Evolutionary conservation across 129 eudicot genomes (phyloP), one percentile per base, ranked within the genome.

Genomic region (Apium graveolens): DNA sequence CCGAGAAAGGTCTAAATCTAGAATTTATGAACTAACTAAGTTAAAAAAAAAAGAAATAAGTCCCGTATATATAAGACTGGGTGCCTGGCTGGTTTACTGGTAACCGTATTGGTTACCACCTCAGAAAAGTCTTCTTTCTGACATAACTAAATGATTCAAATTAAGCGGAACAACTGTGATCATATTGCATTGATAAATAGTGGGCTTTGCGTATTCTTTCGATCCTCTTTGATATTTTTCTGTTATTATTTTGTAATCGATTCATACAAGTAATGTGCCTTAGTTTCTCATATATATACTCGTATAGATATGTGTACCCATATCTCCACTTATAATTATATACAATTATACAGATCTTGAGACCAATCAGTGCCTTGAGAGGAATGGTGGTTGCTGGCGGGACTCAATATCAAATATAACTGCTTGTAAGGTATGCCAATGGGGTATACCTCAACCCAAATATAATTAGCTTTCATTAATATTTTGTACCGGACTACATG

Each of bases 331-430:
- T 79, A 38, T 24, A 32, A 43, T 74, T 16, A 66, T 21, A 62
- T 65, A n/a, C 35, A 48, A 74, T 70, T n/a, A 20, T 69, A 79
- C 84, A 95, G 98, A 85, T 85, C 84, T 95, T 24, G 98, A 95
- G 90, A 95, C 98, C 17, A 87, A 95, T 31, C 90, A 91, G 81
- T 95, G 98, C 82, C 92, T 91, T 48, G 90, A 91, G 49, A 80
- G 83, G 26, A 91, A 95, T 31, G 98, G 98, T 26, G 98, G 97
- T 53, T 95, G 98, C 81, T 95, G 98, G 98, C 57, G 53, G 51
- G 98, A 91, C 82, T 65, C 87, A 44, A 49, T 85, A 35, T 74
- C 86, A 65, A 87, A 86, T 79, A 78, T 88, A 81, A 91, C 91
- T 41, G 98, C 98, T 82, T 95, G 98, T 92, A 88, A 91, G 89